Evolutionary conservation across 2,329 filamentous ascomycete species (phyloP), one percentile per base, ranked within the genome.

Genomic region (Pleoardoris graminearum): DNA sequence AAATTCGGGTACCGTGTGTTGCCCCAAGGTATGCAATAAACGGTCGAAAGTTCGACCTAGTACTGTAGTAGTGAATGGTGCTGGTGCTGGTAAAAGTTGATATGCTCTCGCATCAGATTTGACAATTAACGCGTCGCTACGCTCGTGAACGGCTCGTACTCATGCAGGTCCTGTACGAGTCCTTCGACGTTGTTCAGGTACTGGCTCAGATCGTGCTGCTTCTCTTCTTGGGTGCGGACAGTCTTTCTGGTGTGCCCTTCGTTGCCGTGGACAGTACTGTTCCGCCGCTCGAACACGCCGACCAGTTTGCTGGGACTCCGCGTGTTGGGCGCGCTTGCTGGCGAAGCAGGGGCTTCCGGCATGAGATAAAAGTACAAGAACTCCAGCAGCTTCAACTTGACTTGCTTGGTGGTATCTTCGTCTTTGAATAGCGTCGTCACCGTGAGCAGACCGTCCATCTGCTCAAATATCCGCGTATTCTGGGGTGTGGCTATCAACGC

Each of bases 361-460:
- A 97, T 96, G 63, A 99, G 86, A 75, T 97, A 99, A 75, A 97
- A 97, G 79, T 97, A 97, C 46, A 99, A 78, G 70, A 97, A 97
- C 74, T 97, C 94, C 62, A 97, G 87, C n/a, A 96, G 85, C 74
- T 96, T 94, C 69, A 96, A 84, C 78, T 96, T 97, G 60, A 97
- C 92, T 65, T 93, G 90, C 56, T 91, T 86, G 21, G 86, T 86
- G 3, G 93, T 97, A 60, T 86, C 85, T 55, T 91, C 86, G 58
- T 88, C 89, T 75, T 95, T 96, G 83, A 97, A 97, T 44, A 97
- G 82, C 8, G 89, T 93, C 1, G 93, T 96, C 39, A 97, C 86
- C 1, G 91, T 94, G 35, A 96, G 84, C 4, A 99, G 83, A 50
- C 94, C 94, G 70, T 97, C 93, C 61, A 96, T 88, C 50, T 84